Evolutionary conservation across 768 basidiomycete genomes (phyloP).

Genomic region (Phlebiopsis gigantea): DNA sequence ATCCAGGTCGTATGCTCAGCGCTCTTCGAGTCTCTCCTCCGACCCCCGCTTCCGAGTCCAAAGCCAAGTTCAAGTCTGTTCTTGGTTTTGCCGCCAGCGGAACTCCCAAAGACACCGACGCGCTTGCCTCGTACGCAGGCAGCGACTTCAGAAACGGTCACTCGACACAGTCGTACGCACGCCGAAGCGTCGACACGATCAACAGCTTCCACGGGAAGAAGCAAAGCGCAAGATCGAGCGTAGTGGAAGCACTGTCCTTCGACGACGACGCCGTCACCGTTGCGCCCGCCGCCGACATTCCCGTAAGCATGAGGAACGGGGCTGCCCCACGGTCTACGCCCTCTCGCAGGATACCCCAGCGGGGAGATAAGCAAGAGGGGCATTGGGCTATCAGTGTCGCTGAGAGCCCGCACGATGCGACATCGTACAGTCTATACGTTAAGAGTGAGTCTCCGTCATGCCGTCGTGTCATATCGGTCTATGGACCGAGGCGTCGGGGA

Average conservation of each 20-base stretch:
- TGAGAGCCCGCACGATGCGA: conserved; percentile 70
- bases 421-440: conserved; percentile 79
- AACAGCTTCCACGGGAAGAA: conserved; percentile 30
- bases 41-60: conserved; percentile 21
- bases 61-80: conserved; percentile 44
- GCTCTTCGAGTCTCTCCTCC: conserved; percentile 28
- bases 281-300: conserved; percentile 11
- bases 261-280: conserved; percentile 28
- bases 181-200: conserved; percentile 41
- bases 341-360: conserved; percentile 39
- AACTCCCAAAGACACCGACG: conserved; percentile 28
- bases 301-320: conserved; percentile 23
- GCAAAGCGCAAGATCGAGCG: conserved; percentile 33
- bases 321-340: conserved; percentile 24
- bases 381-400: conserved; percentile 89
- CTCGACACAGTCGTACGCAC: conserved; percentile 22
- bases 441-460: conserved; percentile 65
- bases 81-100: conserved; percentile 35
- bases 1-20: conserved; percentile 38
- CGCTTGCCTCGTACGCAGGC: conserved; percentile 22
- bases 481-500: conserved; percentile 10
- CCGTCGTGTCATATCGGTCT: neutral
- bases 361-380: conserved; percentile 72
- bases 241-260: conserved; percentile 40
- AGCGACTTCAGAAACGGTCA: conserved; percentile 18